These are phyloP conservation scores for Bretschneidera sinensis DNA, from an alignment of 345 rosid genomes.

Conservation along the genomic window DNA sequence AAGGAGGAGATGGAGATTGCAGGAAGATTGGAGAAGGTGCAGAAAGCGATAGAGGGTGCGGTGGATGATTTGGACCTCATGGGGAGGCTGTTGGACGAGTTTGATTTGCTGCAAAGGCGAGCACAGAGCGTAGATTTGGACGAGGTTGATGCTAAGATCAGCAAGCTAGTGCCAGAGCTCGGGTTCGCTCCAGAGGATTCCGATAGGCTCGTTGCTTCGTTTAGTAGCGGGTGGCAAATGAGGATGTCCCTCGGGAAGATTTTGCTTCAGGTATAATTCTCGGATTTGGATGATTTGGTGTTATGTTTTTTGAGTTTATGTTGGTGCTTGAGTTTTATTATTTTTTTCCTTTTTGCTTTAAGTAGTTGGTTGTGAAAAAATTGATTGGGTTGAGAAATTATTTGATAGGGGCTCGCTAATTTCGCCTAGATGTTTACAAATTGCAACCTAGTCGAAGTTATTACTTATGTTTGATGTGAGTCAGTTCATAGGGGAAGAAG, in stretches of 20 bases:
- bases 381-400: too few species aligned
- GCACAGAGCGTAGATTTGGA: slow-evolving; percentile 77
- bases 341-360: not conserved
- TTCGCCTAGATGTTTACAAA: not conserved
- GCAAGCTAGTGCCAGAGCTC: slow-evolving; percentile 89
- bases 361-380: not conserved
- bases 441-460: not conserved
- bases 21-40: slow-evolving; percentile 66
- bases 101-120: slow-evolving; percentile 78
- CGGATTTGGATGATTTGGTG: not conserved
- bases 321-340: not conserved
- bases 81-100: slow-evolving; percentile 96
- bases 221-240: slow-evolving; percentile 99
- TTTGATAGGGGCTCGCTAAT: not conserved
- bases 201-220: slow-evolving; percentile 89
- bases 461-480: not conserved
- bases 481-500: not conserved
- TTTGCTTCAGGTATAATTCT: slow-evolving; percentile 67
- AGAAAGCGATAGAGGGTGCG: slow-evolving; percentile 69
- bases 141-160: slow-evolving; percentile 69
- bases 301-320: not conserved
- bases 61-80: slow-evolving; percentile 87
- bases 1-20: slow-evolving; percentile 85
- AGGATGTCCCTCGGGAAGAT: slow-evolving; percentile 98
- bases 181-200: slow-evolving; percentile 79